Evolutionary conservation across 768 basidiomycete species (phyloP).

Genomic region (Tulasnella sp.): DNA sequence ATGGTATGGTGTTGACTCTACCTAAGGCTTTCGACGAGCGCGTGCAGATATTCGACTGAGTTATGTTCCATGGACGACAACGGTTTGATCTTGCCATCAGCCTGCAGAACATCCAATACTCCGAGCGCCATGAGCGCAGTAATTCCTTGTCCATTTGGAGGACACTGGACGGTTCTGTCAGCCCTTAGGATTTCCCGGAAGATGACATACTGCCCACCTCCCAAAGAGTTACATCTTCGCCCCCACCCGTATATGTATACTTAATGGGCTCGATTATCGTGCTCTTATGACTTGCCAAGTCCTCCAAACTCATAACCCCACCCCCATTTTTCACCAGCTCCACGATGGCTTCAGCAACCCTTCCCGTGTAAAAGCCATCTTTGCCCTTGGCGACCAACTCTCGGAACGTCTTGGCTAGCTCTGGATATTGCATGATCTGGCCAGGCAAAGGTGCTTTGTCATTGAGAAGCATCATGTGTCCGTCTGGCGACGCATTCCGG

Average conservation of each 20-base stretch:
- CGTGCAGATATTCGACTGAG: slow-evolving; percentile 78
- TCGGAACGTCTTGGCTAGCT: slow-evolving; percentile 75
- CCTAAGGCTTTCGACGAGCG: slow-evolving; percentile 77
- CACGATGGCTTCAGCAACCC: slow-evolving; percentile 80
- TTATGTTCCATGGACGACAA: slow-evolving; percentile 81
- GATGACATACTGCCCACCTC: slow-evolving; percentile 44
- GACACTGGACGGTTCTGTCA: slow-evolving; percentile 44
- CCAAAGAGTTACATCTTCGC: slow-evolving; percentile 71
- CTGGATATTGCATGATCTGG: slow-evolving; percentile 69
- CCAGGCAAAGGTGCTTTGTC: slow-evolving; percentile 78
- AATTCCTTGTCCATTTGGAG: slow-evolving; percentile 96
- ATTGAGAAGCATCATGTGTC: slow-evolving; percentile 74
- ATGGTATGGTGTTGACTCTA: slow-evolving; percentile 25
- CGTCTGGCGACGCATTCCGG: slow-evolving; percentile 75
- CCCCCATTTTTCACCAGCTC: slow-evolving; percentile 76
- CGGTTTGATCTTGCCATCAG: slow-evolving; percentile 53
- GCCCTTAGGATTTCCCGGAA: not conserved
- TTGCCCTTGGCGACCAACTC: slow-evolving; percentile 71
- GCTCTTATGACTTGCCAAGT: slow-evolving; percentile 73
- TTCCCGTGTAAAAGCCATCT: slow-evolving; percentile 88
- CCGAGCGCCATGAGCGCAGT: slow-evolving; percentile 89
- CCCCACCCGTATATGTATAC: slow-evolving; percentile 56
- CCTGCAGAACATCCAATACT: slow-evolving; percentile 79
- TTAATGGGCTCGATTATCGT: slow-evolving; percentile 81
- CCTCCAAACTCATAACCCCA: slow-evolving; percentile 89